phyloP scores from a whole-genome alignment of 139 green algal genomes.

The Volvox africanus region DNA sequence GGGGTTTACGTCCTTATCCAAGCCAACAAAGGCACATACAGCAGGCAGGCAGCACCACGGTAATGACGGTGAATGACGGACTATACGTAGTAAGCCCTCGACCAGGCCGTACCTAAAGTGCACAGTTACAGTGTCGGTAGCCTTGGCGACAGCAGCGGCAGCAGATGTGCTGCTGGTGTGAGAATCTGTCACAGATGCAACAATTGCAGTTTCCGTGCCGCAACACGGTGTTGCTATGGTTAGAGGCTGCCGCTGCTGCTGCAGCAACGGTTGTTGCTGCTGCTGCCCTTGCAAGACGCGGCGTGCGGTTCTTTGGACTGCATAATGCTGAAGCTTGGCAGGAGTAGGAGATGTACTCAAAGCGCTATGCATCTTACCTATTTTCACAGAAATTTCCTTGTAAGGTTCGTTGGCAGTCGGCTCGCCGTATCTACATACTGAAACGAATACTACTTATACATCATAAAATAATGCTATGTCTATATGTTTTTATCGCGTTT shows the following conservation, averaged over 20 bases:
- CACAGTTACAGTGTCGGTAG: neutral
- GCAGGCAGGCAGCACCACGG: too few relatives aligned
- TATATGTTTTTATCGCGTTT: too few relatives aligned
- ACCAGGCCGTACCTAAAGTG: constrained; percentile 17
- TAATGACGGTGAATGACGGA: too few relatives aligned
- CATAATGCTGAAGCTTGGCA: neutral
- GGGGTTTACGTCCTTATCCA: too few relatives aligned
- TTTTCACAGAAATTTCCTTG: too few relatives aligned
- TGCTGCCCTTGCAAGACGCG: neutral
- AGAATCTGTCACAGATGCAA: neutral
- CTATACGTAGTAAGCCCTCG: too few relatives aligned
- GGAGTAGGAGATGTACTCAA: neutral
- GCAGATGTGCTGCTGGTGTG: neutral
- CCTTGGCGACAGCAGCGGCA: neutral
- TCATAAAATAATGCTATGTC: too few relatives aligned
- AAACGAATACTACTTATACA: too few relatives aligned
- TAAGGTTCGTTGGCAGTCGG: too few relatives aligned
- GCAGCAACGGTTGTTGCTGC: neutral
- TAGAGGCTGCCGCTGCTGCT: neutral
- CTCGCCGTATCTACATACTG: too few relatives aligned
- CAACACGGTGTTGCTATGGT: neutral
- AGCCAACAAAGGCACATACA: too few relatives aligned
- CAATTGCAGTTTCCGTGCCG: neutral
- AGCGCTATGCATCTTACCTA: neutral
- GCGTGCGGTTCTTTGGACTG: neutral